Evolutionary conservation across 106 monocot genomes (phyloP), one percentile per base, ranked within the genome.

Genomic region (Platanthera zijinensis): DNA sequence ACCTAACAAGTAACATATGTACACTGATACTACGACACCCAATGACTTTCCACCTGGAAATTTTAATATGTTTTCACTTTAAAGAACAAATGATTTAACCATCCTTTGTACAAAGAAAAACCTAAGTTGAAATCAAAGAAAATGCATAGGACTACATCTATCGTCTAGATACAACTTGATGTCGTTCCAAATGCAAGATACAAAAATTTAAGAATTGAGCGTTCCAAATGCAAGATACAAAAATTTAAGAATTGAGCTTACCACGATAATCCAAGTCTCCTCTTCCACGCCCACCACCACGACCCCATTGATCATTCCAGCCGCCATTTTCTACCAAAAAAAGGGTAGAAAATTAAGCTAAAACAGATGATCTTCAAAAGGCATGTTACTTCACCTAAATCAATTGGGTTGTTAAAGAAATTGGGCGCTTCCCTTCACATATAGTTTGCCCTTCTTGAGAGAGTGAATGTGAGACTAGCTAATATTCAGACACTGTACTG

Each of bases 321-420:
- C 93, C 90, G 64, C 89, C 89, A 72, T 88, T 90, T 74, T 90
- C 93, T 93, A 76, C 48, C 64, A 79, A 2, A 50, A 66, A 85
- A 32, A 25, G 48, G 59, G 17, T 3, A 48, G 46, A 30, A 13
- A 70, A 46, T 70, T 70, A 48, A 70, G 70, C 48, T 7, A 70
- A 70, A 46, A 39, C 13, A 70, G 46, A 70, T 7, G 48, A 39
- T 17, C 25, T 48, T 17, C 50, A 48, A 63, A n/a, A 50, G 75
- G 19, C 51, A 75, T 17, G 51, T 59, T 69, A 14, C 21, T 17
- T 50, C 39, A 52, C 17, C 48, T 21, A 66, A 53, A 52, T 21
- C 18, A 28, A 50, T 51, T 8, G 12, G 19, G 22, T 69, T 56
- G 25, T 9, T 66, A 19, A 66, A 10, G 8, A 8, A 12, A 66